A percentile compares a stretch with the other conserved stretches of the same genome.
Conservation (phyloP, 2,329 filamentous ascomycete genomes). For the Penicillium sp. region DNA sequence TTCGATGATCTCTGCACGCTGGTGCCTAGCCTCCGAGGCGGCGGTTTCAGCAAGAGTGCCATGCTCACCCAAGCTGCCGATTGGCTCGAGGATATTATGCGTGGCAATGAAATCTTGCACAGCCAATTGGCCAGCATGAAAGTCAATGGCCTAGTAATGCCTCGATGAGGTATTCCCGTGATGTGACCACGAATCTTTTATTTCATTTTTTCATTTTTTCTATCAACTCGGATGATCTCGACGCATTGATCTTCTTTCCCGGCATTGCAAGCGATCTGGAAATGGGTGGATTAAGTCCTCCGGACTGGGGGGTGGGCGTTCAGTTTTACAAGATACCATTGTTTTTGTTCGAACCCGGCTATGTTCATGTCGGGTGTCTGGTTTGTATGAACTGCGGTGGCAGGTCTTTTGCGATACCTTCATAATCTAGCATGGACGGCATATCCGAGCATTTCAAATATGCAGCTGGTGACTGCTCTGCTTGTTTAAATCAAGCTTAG, state of each 20-base stretch:
- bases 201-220: not conserved
- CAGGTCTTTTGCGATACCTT: not conserved
- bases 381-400: not conserved
- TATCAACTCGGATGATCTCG: conserved; percentile 1
- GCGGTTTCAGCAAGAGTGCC: conserved; percentile 76
- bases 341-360: not conserved
- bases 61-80: conserved; percentile 70
- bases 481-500: not conserved
- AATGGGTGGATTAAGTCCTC: conserved; percentile 9
- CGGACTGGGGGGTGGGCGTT: conserved; percentile 22
- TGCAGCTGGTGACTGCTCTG: not conserved
- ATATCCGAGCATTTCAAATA: not conserved
- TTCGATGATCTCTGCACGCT: conserved; percentile 74
- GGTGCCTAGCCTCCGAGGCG: conserved; percentile 67
- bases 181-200: conserved; percentile 18
- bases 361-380: not conserved
- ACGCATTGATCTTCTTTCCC: conserved; percentile 3
- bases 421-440: not conserved
- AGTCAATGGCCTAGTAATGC: conserved; percentile 35
- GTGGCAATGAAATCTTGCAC: conserved; percentile 60
- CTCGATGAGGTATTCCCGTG: conserved; percentile 25
- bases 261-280: conserved; percentile 25
- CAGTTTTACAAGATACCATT: conserved; percentile 18
- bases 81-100: conserved; percentile 68
- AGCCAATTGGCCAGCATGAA: conserved; percentile 50